Evolutionary conservation across 495 filamentous ascomycete species (phyloP).

Genomic region (Aspergillus panamensis): DNA sequence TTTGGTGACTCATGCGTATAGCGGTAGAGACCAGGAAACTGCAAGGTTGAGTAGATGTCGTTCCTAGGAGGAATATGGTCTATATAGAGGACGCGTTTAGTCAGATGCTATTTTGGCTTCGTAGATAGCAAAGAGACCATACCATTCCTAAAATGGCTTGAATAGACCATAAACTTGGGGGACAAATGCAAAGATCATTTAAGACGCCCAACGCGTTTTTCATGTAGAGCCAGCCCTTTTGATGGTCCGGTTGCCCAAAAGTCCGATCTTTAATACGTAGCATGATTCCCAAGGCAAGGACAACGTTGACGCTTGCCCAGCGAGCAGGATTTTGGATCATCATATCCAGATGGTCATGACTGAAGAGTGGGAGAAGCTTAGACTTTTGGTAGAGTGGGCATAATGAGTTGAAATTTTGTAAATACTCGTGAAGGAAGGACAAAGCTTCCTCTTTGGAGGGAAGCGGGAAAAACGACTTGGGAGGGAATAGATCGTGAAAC

Average conservation of each 20-base stretch:
- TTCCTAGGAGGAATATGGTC: conserved; percentile 17
- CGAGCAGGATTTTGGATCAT: conserved; percentile 2
- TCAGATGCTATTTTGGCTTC: background rate
- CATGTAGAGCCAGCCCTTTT: conserved; percentile 21
- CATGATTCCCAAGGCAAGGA: conserved; percentile 18
- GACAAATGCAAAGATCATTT: conserved; percentile 18
- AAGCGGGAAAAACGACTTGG: conserved; percentile 14
- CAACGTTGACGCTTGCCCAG: conserved; percentile 20
- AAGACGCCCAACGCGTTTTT: conserved; percentile 18
- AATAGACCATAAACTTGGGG: conserved; percentile 18
- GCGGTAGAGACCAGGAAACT: conserved; percentile 21
- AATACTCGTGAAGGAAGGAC: conserved; percentile 15
- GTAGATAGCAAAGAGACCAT: background rate
- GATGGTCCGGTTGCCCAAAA: conserved; percentile 9
- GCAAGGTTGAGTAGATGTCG: conserved; percentile 16
- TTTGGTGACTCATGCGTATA: conserved; percentile 16
- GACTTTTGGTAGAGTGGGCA: conserved; percentile 17
- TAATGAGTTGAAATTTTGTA: conserved; percentile 17
- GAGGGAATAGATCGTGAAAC: conserved; percentile 9
- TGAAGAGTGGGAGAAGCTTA: conserved; percentile 19
- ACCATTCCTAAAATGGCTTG: conserved; percentile 21
- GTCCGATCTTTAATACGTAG: conserved; percentile 9
- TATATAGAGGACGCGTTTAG: background rate
- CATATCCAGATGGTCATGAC: conserved; percentile 1
- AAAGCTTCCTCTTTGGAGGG: conserved; percentile 16